Percentiles rank a stretch among this genome's conserved stretches.
Evolutionary conservation across 805 yeast species (phyloP).

Genomic region (Wickerhamomyces bisporus): DNA sequence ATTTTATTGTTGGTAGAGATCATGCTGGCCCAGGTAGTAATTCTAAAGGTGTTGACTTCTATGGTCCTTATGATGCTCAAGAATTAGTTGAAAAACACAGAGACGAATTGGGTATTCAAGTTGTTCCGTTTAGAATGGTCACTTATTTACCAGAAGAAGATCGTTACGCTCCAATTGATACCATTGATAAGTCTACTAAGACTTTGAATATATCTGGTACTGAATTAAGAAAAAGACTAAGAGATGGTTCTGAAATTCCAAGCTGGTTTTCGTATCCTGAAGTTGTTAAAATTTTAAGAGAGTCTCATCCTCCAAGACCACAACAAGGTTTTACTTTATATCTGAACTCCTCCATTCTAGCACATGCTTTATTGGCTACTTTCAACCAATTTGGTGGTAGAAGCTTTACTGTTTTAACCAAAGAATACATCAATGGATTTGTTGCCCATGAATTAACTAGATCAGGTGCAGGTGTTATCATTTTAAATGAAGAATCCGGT

Average conservation of each 20-base stretch:
- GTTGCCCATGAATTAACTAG: slow-evolving; percentile 72
- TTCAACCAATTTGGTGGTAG: slow-evolving; percentile 86
- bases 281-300: slow-evolving; percentile 86
- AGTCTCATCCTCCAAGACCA: slow-evolving; percentile 87
- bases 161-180: slow-evolving; percentile 92
- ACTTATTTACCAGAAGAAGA: slow-evolving; percentile 94
- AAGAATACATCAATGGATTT: slow-evolving; percentile 47
- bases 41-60: slow-evolving; percentile 89
- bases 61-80: slow-evolving; percentile 97
- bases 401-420: slow-evolving; percentile 47
- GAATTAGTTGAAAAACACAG: slow-evolving; percentile 71
- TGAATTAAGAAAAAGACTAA: slow-evolving; percentile 82
- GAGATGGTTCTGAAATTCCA: slow-evolving; percentile 84
- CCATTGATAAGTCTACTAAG: slow-evolving; percentile 70
- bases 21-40: slow-evolving; percentile 94
- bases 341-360: slow-evolving; percentile 57
- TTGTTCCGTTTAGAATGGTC: slow-evolving; percentile 96
- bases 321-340: slow-evolving; percentile 83
- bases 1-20: slow-evolving; percentile 96
- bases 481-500: slow-evolving; percentile 32
- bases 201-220: slow-evolving; percentile 94
- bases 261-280: slow-evolving; percentile 98
- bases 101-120: slow-evolving; percentile 78
- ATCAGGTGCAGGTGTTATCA: slow-evolving; percentile 90
- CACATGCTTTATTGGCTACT: slow-evolving; percentile 83